phyloP scores from a whole-genome alignment of 2,329 filamentous ascomycete genomes.

The Didymella segeticola region DNA sequence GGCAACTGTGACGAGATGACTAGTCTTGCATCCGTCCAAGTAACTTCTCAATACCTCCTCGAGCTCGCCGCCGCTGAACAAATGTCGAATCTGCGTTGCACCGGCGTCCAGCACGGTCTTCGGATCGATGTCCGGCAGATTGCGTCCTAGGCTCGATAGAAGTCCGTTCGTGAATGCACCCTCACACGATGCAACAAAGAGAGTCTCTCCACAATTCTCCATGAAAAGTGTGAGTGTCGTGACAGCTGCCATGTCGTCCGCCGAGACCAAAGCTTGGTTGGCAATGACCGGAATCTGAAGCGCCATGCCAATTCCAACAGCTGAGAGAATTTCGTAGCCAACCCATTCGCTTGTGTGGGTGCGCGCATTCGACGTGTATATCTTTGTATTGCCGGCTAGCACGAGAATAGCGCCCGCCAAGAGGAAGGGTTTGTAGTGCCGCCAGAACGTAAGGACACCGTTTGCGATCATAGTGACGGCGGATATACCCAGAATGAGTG shows the following conservation, averaged over 20 bases:
- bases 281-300: conserved; percentile 53
- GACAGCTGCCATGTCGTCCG: conserved; percentile 49
- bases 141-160: conserved; percentile 38
- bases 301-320: conserved; percentile 52
- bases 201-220: conserved; percentile 52
- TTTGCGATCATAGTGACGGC: conserved; percentile 38
- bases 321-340: conserved; percentile 57
- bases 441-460: conserved; percentile 34
- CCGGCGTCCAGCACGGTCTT: conserved; percentile 50
- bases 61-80: conserved; percentile 39
- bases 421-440: conserved; percentile 54
- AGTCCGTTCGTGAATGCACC: conserved; percentile 53
- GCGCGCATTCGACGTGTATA: conserved; percentile 47
- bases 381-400: conserved; percentile 26
- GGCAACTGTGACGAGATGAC: conserved; percentile 28
- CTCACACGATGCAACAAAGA: conserved; percentile 54
- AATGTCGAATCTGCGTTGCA: conserved; percentile 51
- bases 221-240: conserved; percentile 53
- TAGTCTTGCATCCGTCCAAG: conserved; percentile 36
- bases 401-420: conserved; percentile 36
- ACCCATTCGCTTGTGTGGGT: conserved; percentile 53
- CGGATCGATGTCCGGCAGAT: conserved; percentile 47
- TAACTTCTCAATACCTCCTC: conserved; percentile 30
- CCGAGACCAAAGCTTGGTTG: conserved; percentile 47
- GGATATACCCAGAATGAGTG: conserved; percentile 36